Conservation (phyloP, 2,329 filamentous ascomycete species). For the Cladobotryum protrusum region DNA sequence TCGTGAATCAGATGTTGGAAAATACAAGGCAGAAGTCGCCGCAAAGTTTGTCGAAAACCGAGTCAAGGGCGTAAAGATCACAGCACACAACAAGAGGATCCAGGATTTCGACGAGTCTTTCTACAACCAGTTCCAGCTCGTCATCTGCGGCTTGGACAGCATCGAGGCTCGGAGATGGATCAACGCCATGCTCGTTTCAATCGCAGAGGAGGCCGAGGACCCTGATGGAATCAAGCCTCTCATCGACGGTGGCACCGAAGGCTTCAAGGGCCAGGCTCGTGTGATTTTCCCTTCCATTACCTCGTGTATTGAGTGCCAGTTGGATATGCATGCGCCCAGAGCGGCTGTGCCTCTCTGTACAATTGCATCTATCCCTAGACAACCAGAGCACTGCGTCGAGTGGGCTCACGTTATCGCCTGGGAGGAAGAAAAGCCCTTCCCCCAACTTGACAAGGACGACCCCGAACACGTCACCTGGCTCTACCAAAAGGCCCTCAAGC, state of each 20-base stretch:
- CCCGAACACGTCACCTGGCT: constrained; percentile 98
- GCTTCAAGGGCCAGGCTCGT: constrained; percentile 94
- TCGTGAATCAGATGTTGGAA: constrained; percentile 83
- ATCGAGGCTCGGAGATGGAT: constrained; percentile 99
- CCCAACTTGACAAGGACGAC: constrained; percentile 87
- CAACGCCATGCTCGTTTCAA: constrained; percentile 83
- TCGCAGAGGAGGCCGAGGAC: constrained; percentile 72
- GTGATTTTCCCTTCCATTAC: constrained; percentile 90
- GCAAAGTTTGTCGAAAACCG: constrained; percentile 85
- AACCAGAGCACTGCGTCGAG: constrained; percentile 96
- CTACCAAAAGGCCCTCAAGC: constrained; percentile 73
- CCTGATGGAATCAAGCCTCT: constrained; percentile 85
- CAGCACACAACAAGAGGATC: constrained; percentile 87
- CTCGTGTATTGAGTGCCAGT: constrained; percentile 95
- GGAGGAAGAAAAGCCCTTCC: constrained; percentile 79
- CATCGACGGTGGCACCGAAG: constrained; percentile 94
- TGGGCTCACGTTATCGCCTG: constrained; percentile 99
- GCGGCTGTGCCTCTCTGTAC: constrained; percentile 96
- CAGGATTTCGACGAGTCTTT: constrained; percentile 96
- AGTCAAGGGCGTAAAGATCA: constrained; percentile 87
- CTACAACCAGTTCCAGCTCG: constrained; percentile 92
- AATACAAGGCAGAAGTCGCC: constrained; percentile 87
- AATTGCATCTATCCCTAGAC: constrained; percentile 89
- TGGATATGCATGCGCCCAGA: constrained; percentile 97
- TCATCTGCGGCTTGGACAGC: constrained; percentile 92